Evolutionary conservation across 192 early-diverging fungal genomes (phyloP).

Genomic region (Backusella sp.): DNA sequence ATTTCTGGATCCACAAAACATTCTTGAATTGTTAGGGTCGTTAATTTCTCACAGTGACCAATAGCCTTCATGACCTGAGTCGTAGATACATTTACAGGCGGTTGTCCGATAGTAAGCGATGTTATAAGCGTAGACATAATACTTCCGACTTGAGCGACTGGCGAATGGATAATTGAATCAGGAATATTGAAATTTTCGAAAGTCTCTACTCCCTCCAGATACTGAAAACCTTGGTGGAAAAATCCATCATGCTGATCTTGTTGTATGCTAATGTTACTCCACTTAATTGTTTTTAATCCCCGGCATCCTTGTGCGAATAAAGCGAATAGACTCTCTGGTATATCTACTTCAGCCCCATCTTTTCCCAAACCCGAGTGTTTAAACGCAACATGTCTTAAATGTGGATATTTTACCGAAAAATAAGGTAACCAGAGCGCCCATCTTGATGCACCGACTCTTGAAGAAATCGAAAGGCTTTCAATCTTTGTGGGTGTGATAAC

Average conservation of each 20-base stretch:
- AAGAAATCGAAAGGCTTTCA: not conserved
- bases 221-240: not conserved
- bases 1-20: not conserved
- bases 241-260: not conserved
- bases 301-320: not conserved
- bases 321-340: not conserved
- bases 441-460: slow-evolving; percentile 1
- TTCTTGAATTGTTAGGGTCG: not conserved
- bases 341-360: not conserved
- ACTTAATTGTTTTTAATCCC: not conserved
- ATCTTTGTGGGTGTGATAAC: not conserved
- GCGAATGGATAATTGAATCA: not conserved
- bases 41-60: slow-evolving; percentile 4
- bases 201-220: not conserved
- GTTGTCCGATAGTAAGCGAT: slow-evolving; percentile 6
- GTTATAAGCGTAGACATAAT: not conserved
- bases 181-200: slow-evolving; percentile 10
- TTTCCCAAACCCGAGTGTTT: slow-evolving; percentile 10
- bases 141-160: not conserved
- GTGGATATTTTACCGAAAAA: slow-evolving; percentile 8
- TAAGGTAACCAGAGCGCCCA: slow-evolving; percentile 17
- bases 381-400: not conserved
- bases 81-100: not conserved
- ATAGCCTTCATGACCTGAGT: not conserved
- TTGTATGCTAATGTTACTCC: not conserved